Percentiles rank a stretch among this genome's conserved stretches.
These are phyloP conservation scores for Verticillium nubilum DNA, from an alignment of 2,329 filamentous ascomycete genomes.

Conservation along the genomic window DNA sequence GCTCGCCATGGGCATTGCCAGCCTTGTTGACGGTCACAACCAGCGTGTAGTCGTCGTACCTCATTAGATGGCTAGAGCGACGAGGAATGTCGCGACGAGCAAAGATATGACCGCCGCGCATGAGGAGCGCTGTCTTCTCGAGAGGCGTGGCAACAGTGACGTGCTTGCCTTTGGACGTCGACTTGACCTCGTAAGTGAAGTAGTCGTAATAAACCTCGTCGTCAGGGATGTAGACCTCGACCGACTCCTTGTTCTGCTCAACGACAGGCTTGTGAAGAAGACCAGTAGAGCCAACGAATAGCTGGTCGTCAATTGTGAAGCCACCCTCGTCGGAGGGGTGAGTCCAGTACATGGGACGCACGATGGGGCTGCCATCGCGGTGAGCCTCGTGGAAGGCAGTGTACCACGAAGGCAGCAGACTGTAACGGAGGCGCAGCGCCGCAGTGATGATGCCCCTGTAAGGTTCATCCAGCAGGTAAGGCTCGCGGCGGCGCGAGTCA, in stretches of 20 bases:
- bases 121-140: slow-evolving; percentile 81
- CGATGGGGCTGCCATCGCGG: slow-evolving; percentile 75
- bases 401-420: slow-evolving; percentile 89
- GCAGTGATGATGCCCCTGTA: slow-evolving; percentile 83
- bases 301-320: slow-evolving; percentile 87
- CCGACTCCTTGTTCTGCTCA: slow-evolving; percentile 64
- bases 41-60: slow-evolving; percentile 90
- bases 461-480: slow-evolving; percentile 80
- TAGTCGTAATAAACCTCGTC: slow-evolving; percentile 92
- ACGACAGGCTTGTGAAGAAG: slow-evolving; percentile 90
- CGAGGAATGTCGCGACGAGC: slow-evolving; percentile 84
- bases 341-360: slow-evolving; percentile 89
- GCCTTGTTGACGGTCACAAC: slow-evolving; percentile 66
- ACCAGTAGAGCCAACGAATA: slow-evolving; percentile 84
- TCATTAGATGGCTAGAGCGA: slow-evolving; percentile 83
- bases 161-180: slow-evolving; percentile 62
- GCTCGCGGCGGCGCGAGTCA: slow-evolving; percentile 88
- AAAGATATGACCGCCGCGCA: slow-evolving; percentile 90
- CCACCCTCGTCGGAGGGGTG: slow-evolving; percentile 81
- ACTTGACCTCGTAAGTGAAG: slow-evolving; percentile 75
- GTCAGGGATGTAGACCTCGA: slow-evolving; percentile 83
- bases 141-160: slow-evolving; percentile 71
- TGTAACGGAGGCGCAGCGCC: slow-evolving; percentile 82
- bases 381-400: slow-evolving; percentile 92
- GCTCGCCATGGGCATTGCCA: slow-evolving; percentile 62